Evolutionary conservation across 179 eudicot species (phyloP), one percentile per base, ranked within the genome.

Genomic region (Beta corolliflora): DNA sequence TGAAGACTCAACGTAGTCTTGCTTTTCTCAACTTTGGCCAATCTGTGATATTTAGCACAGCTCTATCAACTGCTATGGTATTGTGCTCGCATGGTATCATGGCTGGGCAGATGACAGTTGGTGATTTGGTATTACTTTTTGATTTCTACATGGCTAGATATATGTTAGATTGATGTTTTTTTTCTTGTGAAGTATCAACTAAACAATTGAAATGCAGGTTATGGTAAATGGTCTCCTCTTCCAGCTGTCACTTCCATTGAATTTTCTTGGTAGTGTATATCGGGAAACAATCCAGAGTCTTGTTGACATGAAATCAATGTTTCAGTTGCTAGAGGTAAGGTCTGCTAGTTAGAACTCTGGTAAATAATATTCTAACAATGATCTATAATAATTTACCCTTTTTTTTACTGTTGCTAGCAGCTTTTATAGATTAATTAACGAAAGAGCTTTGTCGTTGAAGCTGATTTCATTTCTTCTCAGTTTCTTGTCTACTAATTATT

Each of bases 181-280:
- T 48, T 48, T 48, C 53, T 48, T 65, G 69, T 68, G 79, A 31
- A 55, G 23, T 25, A 71, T 50, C 15, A 53, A 67, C 69, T 66
- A 59, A 63, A 74, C 18, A 31, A 60, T 75, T 13, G 15, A 54
- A 76, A n/a, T 81, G 82, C 89, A 96, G 99, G 99, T 96, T 80
- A 94, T 96, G 99, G 98, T 96, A 76, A 96, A 96, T 81, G 99
- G 99, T 76, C 96, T 96, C 23, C 93, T 96, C 25, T 94, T 96
- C 89, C 99, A 96, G 85, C 88, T 94, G 64, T 96, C 99, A 82
- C 92, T 96, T 79, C 99, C 99, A 11, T 91, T 96, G 65, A 96
- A 96, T 86, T 96, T 94, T 88, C 99, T 96, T 84, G 99, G 99
- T 58, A 89, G 98, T 85, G 99, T 96, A 46, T 96, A 96, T 82